Evolutionary conservation across 1,139 yeast genomes (phyloP).

Genomic region (Candida tetrigidarum): DNA sequence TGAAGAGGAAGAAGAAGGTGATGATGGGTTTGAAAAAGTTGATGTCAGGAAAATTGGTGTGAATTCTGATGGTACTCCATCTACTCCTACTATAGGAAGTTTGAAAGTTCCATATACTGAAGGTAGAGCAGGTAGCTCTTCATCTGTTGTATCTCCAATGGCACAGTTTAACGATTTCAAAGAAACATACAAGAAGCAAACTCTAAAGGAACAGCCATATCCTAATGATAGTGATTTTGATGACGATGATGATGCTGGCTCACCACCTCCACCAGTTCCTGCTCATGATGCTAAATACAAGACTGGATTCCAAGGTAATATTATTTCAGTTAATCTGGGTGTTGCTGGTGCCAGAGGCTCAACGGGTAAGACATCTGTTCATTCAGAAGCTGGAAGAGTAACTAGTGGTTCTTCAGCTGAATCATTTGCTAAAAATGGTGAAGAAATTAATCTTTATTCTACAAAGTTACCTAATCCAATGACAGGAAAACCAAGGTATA

Average conservation of each 20-base stretch:
- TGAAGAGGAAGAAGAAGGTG: slow-evolving; percentile 22
- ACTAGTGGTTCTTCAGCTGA: slow-evolving; percentile 16
- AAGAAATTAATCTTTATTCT: slow-evolving; percentile 4
- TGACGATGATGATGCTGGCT: slow-evolving; percentile 20
- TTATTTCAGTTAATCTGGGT: slow-evolving; percentile 25
- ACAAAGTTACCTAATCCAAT: slow-evolving; percentile 15
- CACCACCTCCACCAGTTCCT: slow-evolving; percentile 28
- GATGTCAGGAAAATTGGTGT: slow-evolving; percentile 33
- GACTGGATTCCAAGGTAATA: slow-evolving; percentile 16
- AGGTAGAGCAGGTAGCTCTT: slow-evolving; percentile 39
- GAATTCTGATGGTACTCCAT: slow-evolving; percentile 13
- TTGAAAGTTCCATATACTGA: slow-evolving; percentile 33
- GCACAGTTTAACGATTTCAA: slow-evolving; percentile 60
- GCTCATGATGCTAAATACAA: slow-evolving; percentile 18
- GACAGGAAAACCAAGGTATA: slow-evolving; percentile 33
- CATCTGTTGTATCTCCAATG: slow-evolving; percentile 52
- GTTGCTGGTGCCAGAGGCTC: slow-evolving; percentile 24
- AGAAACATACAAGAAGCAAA: slow-evolving; percentile 38
- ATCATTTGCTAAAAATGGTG: slow-evolving; percentile 10
- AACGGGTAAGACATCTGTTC: slow-evolving; percentile 23
- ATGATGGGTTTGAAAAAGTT: slow-evolving; percentile 27
- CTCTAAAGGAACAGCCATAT: slow-evolving; percentile 13
- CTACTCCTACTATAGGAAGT: slow-evolving; percentile 12
- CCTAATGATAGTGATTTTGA: slow-evolving; percentile 18
- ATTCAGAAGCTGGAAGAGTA: slow-evolving; percentile 32